Conservation (phyloP, 345 rosid species). For the Moricandia arvensis region DNA sequence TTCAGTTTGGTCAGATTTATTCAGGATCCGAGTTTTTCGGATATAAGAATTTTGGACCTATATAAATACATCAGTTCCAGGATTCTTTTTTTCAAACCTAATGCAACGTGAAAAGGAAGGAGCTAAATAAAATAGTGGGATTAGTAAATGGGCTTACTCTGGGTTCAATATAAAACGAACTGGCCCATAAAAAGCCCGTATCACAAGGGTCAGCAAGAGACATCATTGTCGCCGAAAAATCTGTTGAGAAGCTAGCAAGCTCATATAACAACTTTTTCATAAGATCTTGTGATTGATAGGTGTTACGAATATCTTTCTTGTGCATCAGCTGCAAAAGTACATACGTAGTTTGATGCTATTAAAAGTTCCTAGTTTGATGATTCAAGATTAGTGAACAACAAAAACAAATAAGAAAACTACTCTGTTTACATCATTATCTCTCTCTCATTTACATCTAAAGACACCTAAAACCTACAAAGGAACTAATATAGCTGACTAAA, state of each 20-base stretch:
- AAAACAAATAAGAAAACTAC: not conserved
- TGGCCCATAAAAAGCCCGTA: not conserved
- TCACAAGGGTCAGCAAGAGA: not conserved
- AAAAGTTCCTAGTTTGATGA: not conserved
- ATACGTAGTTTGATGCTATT: not conserved
- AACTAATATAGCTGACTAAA: not conserved
- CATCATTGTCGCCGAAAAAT: not conserved
- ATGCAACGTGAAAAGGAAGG: not conserved
- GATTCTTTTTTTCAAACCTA: too few relatives aligned
- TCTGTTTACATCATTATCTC: not conserved
- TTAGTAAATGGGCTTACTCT: not conserved
- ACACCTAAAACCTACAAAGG: conserved; percentile 17
- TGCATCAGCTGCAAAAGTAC: not conserved
- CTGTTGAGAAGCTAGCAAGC: not conserved
- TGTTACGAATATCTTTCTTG: not conserved
- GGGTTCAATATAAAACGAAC: not conserved
- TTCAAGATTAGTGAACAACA: not conserved
- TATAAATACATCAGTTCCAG: too few relatives aligned
- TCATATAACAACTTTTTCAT: not conserved
- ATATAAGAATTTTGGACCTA: too few relatives aligned
- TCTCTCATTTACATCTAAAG: conserved; percentile 19
- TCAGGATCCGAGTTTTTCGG: too few relatives aligned
- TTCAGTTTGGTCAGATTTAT: too few relatives aligned
- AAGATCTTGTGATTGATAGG: not conserved
- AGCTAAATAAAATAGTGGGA: not conserved